Base-by-base conservation (phyloP, 2,329 filamentous ascomycete genomes). In the Trichoderma sp. region DNA sequence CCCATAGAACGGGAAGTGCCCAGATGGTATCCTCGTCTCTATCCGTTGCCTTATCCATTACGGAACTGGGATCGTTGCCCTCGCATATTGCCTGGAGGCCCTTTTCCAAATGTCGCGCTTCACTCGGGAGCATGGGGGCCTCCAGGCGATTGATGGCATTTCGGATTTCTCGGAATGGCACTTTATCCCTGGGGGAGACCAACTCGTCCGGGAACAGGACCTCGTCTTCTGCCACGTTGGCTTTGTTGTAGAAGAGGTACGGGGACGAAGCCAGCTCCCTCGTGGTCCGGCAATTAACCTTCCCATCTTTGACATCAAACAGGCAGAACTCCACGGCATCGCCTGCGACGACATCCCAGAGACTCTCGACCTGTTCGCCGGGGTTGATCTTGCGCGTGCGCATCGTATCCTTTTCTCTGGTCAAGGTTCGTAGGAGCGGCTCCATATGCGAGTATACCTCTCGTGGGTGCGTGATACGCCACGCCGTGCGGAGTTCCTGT, bases 191-290 rank as follows among this genome's bases (percentile, higher is more conserved):
- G 1, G 67, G 54, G 0, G 67, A 64, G 3, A 6, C 50, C 0
- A 67, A 24, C 28, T 74, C 72, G 5, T 74, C 69, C 0, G 72
- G 71, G 10, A 74, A 74, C 15, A 74, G 39, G 6, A 74, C 54
- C 2, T 48, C 61, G 9, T 74, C 73, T 47, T 74, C 72, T 3
- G 50, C 65, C 2, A 51, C 54, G 19, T 72, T 71, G 12, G 64
- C 70, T 7, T 70, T 51, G 60, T 69, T 74, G 54, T 74, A 74
- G 61, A 74, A 74, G 55, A 70, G 58, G 54, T 74, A 73, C 1
- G 65, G 65, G 0, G 57, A 63, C 3, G 30, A 12, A 5, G 48
- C 52, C 10, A 68, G 1, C 0, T 70, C 71, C 1, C 28, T 10
- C 1, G 54, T 47, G 9, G 19, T 61, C 9, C 60, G 66, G 9